Evolutionary conservation across 768 basidiomycete species (phyloP).

Genomic region (Wakefieldia striispora): DNA sequence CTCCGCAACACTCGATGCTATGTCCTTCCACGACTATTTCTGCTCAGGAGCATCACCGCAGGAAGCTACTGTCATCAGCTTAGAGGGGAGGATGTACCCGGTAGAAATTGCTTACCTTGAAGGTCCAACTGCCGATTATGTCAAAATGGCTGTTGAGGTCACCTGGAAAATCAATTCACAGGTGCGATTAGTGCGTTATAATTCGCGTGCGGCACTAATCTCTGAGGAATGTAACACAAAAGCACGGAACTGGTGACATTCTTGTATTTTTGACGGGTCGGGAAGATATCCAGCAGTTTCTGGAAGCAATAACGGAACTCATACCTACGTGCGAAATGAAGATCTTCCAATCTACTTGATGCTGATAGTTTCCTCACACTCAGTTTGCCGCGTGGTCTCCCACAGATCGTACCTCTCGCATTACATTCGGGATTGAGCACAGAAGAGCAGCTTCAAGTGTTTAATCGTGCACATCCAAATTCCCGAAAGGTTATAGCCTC

Average conservation of each 20-base stretch:
- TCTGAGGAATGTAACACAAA: neutral
- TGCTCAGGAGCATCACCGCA: conserved; percentile 56
- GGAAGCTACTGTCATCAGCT: conserved; percentile 80
- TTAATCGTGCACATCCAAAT: conserved; percentile 71
- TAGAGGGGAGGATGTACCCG: conserved; percentile 94
- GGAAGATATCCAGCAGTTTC: conserved; percentile 91
- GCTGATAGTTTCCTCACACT: neutral
- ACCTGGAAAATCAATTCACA: conserved; percentile 80
- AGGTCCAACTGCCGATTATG: conserved; percentile 77
- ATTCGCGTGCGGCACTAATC: neutral
- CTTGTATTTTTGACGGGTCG: conserved; percentile 93
- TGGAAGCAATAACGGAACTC: conserved; percentile 78
- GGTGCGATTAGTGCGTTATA: conserved; percentile 40
- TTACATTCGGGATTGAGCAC: conserved; percentile 88
- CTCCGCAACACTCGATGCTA: conserved; percentile 94
- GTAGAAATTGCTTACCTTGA: conserved; percentile 89
- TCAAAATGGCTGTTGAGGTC: conserved; percentile 76
- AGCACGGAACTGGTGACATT: conserved; percentile 87
- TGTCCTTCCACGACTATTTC: conserved; percentile 88
- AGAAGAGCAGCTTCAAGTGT: conserved; percentile 85
- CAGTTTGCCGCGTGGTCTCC: conserved; percentile 54
- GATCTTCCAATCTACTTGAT: neutral
- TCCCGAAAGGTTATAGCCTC: conserved; percentile 87
- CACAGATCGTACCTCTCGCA: conserved; percentile 64
- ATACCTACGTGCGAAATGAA: conserved; percentile 54